Base-by-base conservation (phyloP, 2,329 filamentous ascomycete species). In the Tolypocladium nubicola region DNA sequence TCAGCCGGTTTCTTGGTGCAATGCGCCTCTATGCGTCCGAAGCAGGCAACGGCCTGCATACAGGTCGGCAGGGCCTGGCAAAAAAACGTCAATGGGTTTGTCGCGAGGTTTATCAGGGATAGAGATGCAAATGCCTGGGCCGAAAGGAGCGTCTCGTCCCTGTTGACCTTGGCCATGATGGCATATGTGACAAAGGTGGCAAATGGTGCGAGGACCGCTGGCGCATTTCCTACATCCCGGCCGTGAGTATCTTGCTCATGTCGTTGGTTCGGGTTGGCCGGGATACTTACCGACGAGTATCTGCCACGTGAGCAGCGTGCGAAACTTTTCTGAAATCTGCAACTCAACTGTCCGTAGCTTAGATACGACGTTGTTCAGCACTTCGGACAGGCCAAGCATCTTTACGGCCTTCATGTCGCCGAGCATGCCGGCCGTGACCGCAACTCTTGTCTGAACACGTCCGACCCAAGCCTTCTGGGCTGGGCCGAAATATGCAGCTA, bases 341-440 rank as follows among this genome's bases (percentile, higher is more conserved):
- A 56, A 21, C 21, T 56, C 54, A 9, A 40, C 33, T 4, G 8
- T 10, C n/a, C 54, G 54, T 10, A 56, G 30, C 33, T 40, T 35
- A 5, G 54, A 40, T 4, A 56, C 26, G 10, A 56, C 21, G 13
- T 30, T 35, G 33, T 4, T n/a, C 54, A 56, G 13, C 4, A 38
- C 45, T 13, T 56, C 43, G 14, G 54, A 50, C 13, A 56, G 43
- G 23, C 58, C 55, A 4, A 57, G 56, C 53, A 57, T 52, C 52
- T 59, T 57, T n/a, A 57, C 55, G 9, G 45, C 54, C 43, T 59
- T 59, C 40, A 59, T 59, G 54, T 55, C 52, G 40, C 49, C 41
- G 10, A 59, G 49, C 33, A 54, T 49, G 23, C n/a, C 23, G 3
- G 54, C 41, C 9, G 54, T 56, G 33, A 56, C 50, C 1, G 40